Base-by-base conservation (phyloP, 495 filamentous ascomycete genomes). In the Cairneyella variabilis region DNA sequence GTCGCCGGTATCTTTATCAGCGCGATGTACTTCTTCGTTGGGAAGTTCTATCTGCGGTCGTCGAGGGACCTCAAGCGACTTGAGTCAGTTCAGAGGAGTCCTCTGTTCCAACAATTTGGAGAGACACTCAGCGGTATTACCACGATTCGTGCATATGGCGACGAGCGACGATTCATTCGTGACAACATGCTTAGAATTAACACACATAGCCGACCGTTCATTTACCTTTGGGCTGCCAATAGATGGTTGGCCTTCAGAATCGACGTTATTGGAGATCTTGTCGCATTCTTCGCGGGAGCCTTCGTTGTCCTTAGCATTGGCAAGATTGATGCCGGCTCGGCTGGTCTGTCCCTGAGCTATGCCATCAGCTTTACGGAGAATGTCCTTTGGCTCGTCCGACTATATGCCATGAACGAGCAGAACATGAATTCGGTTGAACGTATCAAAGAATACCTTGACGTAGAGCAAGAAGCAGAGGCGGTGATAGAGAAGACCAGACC, bases 371-470 rank as follows among this genome's bases (percentile, higher is more conserved):
- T 99, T 61, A 95, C 90, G 0, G 95, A 97, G 65, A 97, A 97
- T 54, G 84, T 99, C 16, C 76, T 99, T 16, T 99, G 95, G 95
- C 84, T 97, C 51, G 91, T 97, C 22, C 82, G 95, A 18, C 76
- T 97, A n/a, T 99, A 97, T 62, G 85, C 92, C 0, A 77, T 88
- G 63, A 95, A 97, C 60, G 95, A 99, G 67, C 95, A 97, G 70
- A 97, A 95, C 69, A 97, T 99, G 95, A 99, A 99, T 71, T 92
- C 91, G 1, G 91, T 99, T n/a, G 95, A 99, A 71, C 86, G 95
- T 49, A 87, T 99, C 59, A 89, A 91, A 64, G 93, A 99, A 69
- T 99, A 97, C 62, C 80, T 99, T 10, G 91, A 97, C 25, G 87
- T 97, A 3, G 93, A 97, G 62, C 93, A 97, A 62, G 95, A 99